Evolutionary conservation across 176 grass and related monocot genomes (phyloP).

Genomic region (Guadua angustifolia): DNA sequence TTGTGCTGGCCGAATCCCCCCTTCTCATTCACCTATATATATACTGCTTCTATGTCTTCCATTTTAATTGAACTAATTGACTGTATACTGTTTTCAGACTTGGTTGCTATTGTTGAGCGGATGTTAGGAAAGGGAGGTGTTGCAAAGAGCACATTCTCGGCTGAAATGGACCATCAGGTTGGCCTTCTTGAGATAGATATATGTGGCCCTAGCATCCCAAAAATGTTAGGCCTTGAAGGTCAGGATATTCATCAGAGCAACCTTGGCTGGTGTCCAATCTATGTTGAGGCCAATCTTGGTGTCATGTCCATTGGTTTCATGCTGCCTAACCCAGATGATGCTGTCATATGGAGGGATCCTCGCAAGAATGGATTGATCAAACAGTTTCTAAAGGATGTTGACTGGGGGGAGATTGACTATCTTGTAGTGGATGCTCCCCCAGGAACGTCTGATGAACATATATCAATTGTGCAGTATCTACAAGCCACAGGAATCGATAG

Average conservation of each 20-base stretch:
- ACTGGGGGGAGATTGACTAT: constrained; percentile 84
- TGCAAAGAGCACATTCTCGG: constrained; percentile 75
- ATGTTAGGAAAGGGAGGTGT: constrained; percentile 80
- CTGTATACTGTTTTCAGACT: constrained; percentile 43
- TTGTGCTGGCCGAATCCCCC: no score
- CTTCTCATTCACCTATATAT: no score
- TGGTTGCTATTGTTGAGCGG: constrained; percentile 64
- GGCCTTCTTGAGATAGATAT: constrained; percentile 81
- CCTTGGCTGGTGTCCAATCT: constrained; percentile 68
- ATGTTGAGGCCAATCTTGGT: constrained; percentile 71
- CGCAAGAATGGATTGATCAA: constrained; percentile 82
- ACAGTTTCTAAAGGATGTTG: constrained; percentile 78
- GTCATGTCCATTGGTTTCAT: constrained; percentile 90
- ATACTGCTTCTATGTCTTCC: constrained; percentile 13
- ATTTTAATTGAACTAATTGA: constrained; percentile 8
- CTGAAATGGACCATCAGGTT: constrained; percentile 60
- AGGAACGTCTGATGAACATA: constrained; percentile 90
- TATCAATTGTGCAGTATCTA: constrained; percentile 93
- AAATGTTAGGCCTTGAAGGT: constrained; percentile 77
- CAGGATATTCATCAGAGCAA: constrained; percentile 77
- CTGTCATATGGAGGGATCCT: constrained; percentile 78
- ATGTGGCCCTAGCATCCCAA: constrained; percentile 76
- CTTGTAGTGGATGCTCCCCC: constrained; percentile 81
- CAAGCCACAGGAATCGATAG: constrained; percentile 81
- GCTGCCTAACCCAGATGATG: constrained; percentile 63